A percentile compares a stretch with the other conserved stretches of the same genome.
Conservation (phyloP, 352 stramenopile genomes). For the Phytophthora tentaculata region DNA sequence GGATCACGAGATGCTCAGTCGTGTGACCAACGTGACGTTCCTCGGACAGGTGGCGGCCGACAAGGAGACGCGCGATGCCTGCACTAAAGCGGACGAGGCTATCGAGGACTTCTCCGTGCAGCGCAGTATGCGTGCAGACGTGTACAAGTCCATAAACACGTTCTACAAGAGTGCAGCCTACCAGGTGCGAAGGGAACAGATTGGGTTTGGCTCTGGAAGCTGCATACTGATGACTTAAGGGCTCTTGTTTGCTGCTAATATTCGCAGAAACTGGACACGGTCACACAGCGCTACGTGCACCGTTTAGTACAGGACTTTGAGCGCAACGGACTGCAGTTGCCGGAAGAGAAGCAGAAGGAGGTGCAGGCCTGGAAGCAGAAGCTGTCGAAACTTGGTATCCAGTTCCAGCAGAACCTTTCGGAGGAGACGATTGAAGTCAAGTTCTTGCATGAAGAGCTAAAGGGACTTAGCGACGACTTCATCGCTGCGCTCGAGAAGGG, state of each 20-base stretch:
- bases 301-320: conserved; percentile 84
- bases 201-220: not conserved
- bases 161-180: conserved; percentile 57
- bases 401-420: conserved; percentile 88
- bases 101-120: conserved; percentile 81
- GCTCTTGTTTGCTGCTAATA: conserved; percentile 3
- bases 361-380: conserved; percentile 88
- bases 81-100: conserved; percentile 79
- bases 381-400: conserved; percentile 80
- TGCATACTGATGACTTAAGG: not conserved
- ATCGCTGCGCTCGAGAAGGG: conserved; percentile 72
- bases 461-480: conserved; percentile 83
- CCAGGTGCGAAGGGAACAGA: conserved; percentile 34
- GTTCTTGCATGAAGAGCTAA: conserved; percentile 78
- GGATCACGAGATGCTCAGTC: conserved; percentile 86
- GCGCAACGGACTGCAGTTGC: conserved; percentile 84
- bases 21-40: conserved; percentile 88
- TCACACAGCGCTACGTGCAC: conserved; percentile 83
- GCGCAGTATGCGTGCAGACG: conserved; percentile 82
- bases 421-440: conserved; percentile 87
- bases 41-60: conserved; percentile 75
- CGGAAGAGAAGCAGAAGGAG: conserved; percentile 65
- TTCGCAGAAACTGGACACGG: conserved; percentile 51
- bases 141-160: conserved; percentile 78
- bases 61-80: conserved; percentile 79